Evolutionary conservation across 345 rosid genomes (phyloP).

Genomic region (Pistacia integerrima): DNA sequence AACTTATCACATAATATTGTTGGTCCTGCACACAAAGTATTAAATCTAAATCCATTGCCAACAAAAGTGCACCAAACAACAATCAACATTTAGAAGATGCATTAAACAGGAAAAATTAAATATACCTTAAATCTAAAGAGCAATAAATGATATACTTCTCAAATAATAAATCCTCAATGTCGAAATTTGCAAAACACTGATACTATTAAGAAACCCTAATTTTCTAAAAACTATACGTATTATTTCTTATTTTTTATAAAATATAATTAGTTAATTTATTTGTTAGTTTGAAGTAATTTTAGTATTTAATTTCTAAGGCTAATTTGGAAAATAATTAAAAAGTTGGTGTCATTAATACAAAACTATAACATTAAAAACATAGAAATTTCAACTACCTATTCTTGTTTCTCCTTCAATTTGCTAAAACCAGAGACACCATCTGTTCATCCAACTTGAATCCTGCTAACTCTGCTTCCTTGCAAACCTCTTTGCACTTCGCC

Average conservation of each 20-base stretch:
- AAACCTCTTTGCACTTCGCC: slow-evolving; percentile 65
- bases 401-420: slow-evolving; percentile 41
- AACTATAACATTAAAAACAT: neutral
- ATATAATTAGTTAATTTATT: too few relatives aligned
- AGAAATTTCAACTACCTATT: slow-evolving; percentile 14
- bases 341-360: neutral
- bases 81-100: neutral
- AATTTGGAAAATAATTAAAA: neutral
- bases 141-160: neutral
- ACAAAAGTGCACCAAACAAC: neutral
- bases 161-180: neutral
- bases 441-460: slow-evolving; percentile 64
- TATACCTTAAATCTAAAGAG: neutral
- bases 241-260: too few relatives aligned
- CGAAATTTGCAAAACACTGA: neutral
- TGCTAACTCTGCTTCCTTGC: slow-evolving; percentile 73
- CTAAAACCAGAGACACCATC: slow-evolving; percentile 30
- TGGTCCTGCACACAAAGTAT: too few relatives aligned
- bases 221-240: too few relatives aligned
- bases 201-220: neutral
- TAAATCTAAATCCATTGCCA: neutral
- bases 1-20: too few relatives aligned
- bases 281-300: too few relatives aligned
- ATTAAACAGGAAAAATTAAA: neutral
- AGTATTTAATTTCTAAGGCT: too few relatives aligned